A percentile compares a stretch with the other conserved stretches of the same genome.
These are phyloP conservation scores for Anthoceros angustus DNA, from an alignment of 225 moss, liverwort and hornwort genomes.

Conservation along the genomic window DNA sequence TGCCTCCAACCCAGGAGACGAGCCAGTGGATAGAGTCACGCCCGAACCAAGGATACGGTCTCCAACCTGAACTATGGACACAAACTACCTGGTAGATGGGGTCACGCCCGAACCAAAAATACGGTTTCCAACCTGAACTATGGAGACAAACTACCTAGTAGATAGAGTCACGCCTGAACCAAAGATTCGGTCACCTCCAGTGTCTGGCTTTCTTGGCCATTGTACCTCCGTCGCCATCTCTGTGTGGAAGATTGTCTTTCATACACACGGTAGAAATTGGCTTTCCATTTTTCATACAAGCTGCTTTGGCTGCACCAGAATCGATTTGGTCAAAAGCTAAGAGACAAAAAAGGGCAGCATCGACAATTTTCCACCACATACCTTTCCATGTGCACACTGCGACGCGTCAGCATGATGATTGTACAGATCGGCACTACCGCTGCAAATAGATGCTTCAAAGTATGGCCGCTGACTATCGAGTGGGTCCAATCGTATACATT, in stretches of 20 bases:
- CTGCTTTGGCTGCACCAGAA: neutral
- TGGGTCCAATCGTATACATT: slow-evolving; percentile 73
- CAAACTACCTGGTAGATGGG: neutral
- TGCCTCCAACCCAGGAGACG: too few species aligned
- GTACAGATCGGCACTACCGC: slow-evolving; percentile 80
- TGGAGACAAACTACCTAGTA: too few species aligned
- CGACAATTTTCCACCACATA: slow-evolving; percentile 8
- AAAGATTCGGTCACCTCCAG: neutral
- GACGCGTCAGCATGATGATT: slow-evolving; percentile 81
- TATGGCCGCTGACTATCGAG: slow-evolving; percentile 75
- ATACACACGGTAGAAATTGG: neutral
- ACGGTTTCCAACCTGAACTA: too few species aligned
- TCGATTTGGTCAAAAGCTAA: neutral
- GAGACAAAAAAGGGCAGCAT: neutral
- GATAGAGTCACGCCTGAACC: neutral
- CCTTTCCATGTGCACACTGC: slow-evolving; percentile 70
- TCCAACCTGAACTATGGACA: too few species aligned
- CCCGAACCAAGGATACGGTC: too few species aligned
- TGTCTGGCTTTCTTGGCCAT: neutral
- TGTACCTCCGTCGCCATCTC: neutral
- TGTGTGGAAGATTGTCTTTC: neutral
- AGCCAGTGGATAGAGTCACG: too few species aligned
- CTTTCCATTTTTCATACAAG: neutral
- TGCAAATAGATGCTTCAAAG: slow-evolving; percentile 88
- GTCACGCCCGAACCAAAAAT: neutral